These are phyloP conservation scores for Posidonia oceanica DNA, from an alignment of 116 monocot species.

Conservation along the genomic window DNA sequence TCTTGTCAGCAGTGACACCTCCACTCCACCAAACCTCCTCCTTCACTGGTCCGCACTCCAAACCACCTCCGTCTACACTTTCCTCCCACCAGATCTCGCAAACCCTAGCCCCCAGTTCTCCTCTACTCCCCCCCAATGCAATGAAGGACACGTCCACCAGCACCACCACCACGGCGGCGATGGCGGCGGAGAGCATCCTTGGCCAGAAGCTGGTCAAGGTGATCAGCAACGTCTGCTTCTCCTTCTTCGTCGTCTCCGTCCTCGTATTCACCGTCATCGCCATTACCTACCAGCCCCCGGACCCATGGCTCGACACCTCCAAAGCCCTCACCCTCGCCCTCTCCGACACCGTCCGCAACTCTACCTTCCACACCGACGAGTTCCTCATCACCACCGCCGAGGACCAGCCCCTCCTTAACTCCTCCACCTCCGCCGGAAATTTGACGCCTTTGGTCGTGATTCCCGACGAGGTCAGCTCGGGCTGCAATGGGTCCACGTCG, in stretches of 20 bases:
- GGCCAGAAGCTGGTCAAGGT: constrained; percentile 41
- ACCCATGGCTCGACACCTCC: constrained; percentile 65
- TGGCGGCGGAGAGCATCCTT: constrained; percentile 16
- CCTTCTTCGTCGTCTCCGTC: constrained; percentile 60
- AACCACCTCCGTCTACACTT: too few species aligned
- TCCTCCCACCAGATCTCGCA: too few species aligned
- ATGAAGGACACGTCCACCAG: constrained; percentile 3
- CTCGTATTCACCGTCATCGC: constrained; percentile 73
- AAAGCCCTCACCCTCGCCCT: constrained; percentile 18
- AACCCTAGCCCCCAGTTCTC: not conserved
- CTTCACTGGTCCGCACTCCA: too few species aligned
- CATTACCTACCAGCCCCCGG: constrained; percentile 77
- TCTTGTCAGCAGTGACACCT: too few species aligned
- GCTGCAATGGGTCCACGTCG: constrained; percentile 3
- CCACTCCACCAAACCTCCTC: too few species aligned
- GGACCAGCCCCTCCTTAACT: constrained; percentile 17
- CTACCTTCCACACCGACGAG: constrained; percentile 20
- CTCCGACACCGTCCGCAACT: constrained; percentile 17
- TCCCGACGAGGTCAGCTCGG: not conserved
- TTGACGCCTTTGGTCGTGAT: not conserved
- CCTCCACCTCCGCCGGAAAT: not conserved
- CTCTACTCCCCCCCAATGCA: not conserved
- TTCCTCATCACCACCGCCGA: constrained; percentile 22
- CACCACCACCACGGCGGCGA: not conserved
- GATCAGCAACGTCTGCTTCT: constrained; percentile 61